Percentiles rank a stretch among this genome's conserved stretches.
Evolutionary conservation across 306 rosid genomes (phyloP).

Genomic region (Aeschynomene evenia): DNA sequence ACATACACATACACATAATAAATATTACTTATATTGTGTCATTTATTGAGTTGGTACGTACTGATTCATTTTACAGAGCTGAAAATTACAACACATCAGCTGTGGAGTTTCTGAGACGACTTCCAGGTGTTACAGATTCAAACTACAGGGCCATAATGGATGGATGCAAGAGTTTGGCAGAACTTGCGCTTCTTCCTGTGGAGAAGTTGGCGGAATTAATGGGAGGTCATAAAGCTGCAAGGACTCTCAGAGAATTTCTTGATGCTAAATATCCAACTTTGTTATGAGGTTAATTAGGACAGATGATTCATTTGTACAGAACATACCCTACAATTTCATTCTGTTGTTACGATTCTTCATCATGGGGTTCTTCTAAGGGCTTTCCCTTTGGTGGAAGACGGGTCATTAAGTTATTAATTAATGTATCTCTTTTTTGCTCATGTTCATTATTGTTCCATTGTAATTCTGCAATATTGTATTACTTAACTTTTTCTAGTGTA

Average conservation of each 20-base stretch:
- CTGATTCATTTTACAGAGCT: slow-evolving; percentile 53
- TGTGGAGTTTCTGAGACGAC: slow-evolving; percentile 87
- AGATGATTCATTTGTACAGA: slow-evolving; percentile 19
- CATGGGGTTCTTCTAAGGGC: slow-evolving; percentile 10
- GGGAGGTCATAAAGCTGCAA: slow-evolving; percentile 97
- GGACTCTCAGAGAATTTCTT: slow-evolving; percentile 83
- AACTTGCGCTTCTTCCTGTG: slow-evolving; percentile 79
- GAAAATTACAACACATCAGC: slow-evolving; percentile 95
- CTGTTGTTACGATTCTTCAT: slow-evolving; percentile 19
- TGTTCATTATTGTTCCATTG: slow-evolving; percentile 21
- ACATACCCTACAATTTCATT: slow-evolving; percentile 6
- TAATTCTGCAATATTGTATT: slow-evolving; percentile 19
- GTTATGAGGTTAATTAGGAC: slow-evolving; percentile 39
- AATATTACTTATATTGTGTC: too few species aligned
- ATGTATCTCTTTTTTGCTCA: background rate
- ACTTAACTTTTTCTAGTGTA: background rate
- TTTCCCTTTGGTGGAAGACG: slow-evolving; percentile 2
- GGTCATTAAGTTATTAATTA: background rate
- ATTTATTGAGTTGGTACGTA: background rate
- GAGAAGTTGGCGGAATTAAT: slow-evolving; percentile 74
- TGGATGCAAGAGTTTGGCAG: slow-evolving; percentile 83
- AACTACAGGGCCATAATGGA: slow-evolving; percentile 90
- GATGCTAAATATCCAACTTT: slow-evolving; percentile 97
- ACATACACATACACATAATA: too few species aligned
- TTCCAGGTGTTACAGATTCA: slow-evolving; percentile 89